These are phyloP conservation scores for Moringa oleifera DNA, from an alignment of 345 rosid genomes.

Conservation along the genomic window DNA sequence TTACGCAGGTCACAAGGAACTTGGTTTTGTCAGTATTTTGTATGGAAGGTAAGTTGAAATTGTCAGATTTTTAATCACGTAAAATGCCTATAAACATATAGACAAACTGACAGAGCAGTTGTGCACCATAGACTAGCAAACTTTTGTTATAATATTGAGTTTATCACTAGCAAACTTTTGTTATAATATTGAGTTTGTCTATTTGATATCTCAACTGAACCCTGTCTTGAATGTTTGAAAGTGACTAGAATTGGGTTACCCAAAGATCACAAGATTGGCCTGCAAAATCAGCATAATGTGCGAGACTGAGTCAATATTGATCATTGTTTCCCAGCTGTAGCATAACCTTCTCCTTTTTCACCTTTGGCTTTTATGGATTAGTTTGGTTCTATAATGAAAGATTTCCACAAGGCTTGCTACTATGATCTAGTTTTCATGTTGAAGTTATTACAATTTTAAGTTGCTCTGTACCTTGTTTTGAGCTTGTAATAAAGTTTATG, in stretches of 20 bases:
- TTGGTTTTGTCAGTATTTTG: conserved; percentile 57
- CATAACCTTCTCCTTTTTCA: no score
- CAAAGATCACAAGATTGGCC: not conserved
- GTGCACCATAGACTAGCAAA: not conserved
- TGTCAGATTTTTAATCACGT: conserved; percentile 5
- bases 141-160: no score
- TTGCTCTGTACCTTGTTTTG: conserved; percentile 12
- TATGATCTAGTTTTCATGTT: conserved; percentile 1
- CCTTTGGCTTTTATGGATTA: not conserved
- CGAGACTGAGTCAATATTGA: not conserved
- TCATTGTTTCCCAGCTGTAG: no score
- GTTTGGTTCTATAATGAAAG: not conserved
- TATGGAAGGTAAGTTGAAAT: conserved; percentile 59
- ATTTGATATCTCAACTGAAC: not conserved
- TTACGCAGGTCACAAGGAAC: no score
- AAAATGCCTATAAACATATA: not conserved
- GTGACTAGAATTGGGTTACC: no score
- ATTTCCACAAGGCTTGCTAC: not conserved
- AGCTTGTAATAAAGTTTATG: conserved; percentile 10
- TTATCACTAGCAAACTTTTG: no score
- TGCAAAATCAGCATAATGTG: not conserved
- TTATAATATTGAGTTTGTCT: not conserved
- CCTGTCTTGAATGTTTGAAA: no score
- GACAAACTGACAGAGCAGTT: not conserved
- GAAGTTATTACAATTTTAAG: conserved; percentile 8